phyloP scores from a whole-genome alignment of 371 early-diverging fungal species.

The Mucor irregularis region DNA sequence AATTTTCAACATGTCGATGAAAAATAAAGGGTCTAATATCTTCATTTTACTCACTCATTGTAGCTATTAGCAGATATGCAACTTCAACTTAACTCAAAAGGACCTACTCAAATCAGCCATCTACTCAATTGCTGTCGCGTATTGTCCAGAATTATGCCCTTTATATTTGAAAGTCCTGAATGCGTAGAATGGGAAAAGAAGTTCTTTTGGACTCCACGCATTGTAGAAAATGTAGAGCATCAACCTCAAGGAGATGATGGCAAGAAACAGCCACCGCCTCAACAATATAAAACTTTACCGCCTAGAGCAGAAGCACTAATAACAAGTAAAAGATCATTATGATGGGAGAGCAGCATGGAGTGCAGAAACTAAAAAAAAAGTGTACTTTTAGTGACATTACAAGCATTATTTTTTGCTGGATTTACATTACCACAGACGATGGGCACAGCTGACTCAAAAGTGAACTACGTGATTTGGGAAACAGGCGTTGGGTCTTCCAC shows the following conservation, averaged over 20 bases:
- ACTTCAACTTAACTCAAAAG: constrained; percentile 38
- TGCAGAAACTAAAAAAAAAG: background rate
- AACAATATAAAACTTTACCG: constrained; percentile 12
- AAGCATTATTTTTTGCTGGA: constrained; percentile 66
- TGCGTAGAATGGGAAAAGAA: constrained; percentile 54
- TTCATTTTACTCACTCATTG: constrained; percentile 27
- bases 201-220: constrained; percentile 52
- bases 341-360: background rate
- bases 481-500: constrained; percentile 68
- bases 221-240: background rate
- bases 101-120: constrained; percentile 43
- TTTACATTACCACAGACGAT: constrained; percentile 70
- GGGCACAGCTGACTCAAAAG: constrained; percentile 31
- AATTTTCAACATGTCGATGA: no score
- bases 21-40: background rate
- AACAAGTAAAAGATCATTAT: constrained; percentile 5
- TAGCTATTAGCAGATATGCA: constrained; percentile 47
- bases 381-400: constrained; percentile 19
- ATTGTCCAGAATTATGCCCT: constrained; percentile 77
- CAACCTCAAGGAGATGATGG: background rate
- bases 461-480: constrained; percentile 80
- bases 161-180: constrained; percentile 68
- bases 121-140: constrained; percentile 76
- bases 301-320: constrained; percentile 26
- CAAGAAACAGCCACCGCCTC: constrained; percentile 13